Evolutionary conservation across 139 green algal genomes (phyloP).

Genomic region (Picochlorum sp.): DNA sequence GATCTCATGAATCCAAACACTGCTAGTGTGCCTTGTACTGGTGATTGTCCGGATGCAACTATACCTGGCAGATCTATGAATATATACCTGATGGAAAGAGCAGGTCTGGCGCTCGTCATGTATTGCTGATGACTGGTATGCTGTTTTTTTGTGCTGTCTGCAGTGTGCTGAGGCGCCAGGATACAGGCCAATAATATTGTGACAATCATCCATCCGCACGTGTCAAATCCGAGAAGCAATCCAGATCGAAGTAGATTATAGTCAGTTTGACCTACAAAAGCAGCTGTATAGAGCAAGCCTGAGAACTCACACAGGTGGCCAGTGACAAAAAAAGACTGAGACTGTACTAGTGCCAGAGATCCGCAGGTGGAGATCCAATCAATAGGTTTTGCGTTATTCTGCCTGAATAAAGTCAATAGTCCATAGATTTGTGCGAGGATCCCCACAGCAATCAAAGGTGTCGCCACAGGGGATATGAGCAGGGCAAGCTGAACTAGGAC

Average conservation of each 20-base stretch:
- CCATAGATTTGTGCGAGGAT: background rate
- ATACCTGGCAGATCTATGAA: too few relatives aligned
- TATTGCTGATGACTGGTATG: background rate
- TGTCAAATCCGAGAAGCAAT: conserved; percentile 66
- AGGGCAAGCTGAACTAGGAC: background rate
- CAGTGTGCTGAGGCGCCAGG: background rate
- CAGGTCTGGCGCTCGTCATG: background rate
- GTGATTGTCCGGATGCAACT: background rate
- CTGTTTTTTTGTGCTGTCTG: background rate
- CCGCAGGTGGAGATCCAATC: background rate
- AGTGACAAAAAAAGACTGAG: conserved; percentile 67
- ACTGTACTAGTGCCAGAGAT: conserved; percentile 19
- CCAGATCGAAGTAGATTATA: conserved; percentile 52
- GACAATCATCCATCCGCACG: conserved; percentile 53
- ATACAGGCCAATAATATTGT: background rate
- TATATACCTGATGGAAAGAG: too few relatives aligned
- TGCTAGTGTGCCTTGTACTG: background rate
- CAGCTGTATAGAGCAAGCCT: conserved; percentile 75
- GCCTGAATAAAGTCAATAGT: background rate
- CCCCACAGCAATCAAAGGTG: background rate
- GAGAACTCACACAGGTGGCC: conserved; percentile 88
- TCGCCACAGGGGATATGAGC: background rate
- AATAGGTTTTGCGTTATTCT: background rate
- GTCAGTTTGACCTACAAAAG: conserved; percentile 74
- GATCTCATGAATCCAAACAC: conserved; percentile 10